Percentiles rank a stretch among this genome's conserved stretches.
phyloP scores from a whole-genome alignment of 2,329 filamentous ascomycete species.

The Ophioceras dolichostomum region DNA sequence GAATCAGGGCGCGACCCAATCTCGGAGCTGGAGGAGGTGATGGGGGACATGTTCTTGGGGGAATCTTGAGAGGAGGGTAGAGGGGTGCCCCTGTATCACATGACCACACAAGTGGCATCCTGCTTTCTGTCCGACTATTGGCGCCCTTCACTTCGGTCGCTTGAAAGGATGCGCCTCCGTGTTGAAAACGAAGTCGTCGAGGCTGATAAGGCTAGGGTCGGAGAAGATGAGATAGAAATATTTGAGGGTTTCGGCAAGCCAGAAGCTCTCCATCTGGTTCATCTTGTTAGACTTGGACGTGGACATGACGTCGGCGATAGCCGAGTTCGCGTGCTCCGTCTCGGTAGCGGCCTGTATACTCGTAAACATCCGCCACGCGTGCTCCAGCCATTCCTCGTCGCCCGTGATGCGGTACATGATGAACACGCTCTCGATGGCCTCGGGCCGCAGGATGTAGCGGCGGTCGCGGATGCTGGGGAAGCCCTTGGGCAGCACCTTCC shows the following conservation, averaged over 20 bases:
- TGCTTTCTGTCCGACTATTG: too few species aligned
- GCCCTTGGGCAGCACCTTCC: constrained; percentile 16
- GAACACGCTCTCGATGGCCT: constrained; percentile 63
- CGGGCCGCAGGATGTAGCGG: constrained; percentile 49
- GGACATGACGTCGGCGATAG: constrained; percentile 21
- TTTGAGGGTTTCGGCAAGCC: constrained; percentile 11
- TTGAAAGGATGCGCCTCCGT: constrained; percentile 15
- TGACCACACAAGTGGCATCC: too few species aligned
- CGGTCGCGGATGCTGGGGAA: constrained; percentile 15
- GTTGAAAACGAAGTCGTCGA: constrained; percentile 10
- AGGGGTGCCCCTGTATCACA: too few species aligned
- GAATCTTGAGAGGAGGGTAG: too few species aligned
- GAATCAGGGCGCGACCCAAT: too few species aligned
- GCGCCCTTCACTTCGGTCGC: constrained; percentile 29
- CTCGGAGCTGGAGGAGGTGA: too few species aligned
- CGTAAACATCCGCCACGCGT: constrained; percentile 72
- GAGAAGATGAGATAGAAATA: constrained; percentile 10
- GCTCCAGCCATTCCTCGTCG: constrained; percentile 56
- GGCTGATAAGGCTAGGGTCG: constrained; percentile 8
- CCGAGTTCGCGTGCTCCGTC: constrained; percentile 9
- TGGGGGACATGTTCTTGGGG: too few species aligned
- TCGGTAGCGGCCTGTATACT: constrained; percentile 51
- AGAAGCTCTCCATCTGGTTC: constrained; percentile 16
- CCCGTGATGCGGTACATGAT: constrained; percentile 73
- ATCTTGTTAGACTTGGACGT: constrained; percentile 18